Base-by-base conservation (phyloP, 805 yeast genomes). In the Jamesozyma spencerorum region DNA sequence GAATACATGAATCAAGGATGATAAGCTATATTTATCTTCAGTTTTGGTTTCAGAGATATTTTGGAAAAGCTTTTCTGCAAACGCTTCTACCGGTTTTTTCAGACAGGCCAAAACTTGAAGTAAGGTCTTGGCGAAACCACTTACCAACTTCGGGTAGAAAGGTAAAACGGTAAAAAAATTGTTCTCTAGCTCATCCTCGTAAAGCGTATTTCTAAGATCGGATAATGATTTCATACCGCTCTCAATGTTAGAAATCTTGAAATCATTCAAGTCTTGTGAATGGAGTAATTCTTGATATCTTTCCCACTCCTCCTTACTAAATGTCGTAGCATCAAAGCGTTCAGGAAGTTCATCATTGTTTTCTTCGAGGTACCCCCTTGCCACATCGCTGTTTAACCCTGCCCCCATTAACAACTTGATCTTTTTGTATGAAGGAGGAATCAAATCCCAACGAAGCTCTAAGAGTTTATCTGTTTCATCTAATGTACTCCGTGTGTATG, bases 101-200 rank as follows among this genome's bases (percentile, higher is more conserved):
- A 53, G 13, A 58, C 60, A 39, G 44, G 53, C 30, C 62, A 54
- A 49, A 57, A 70, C 26, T 63, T 65, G 36, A 53, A 53, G 13
- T 50, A 71, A 49, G 27, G 72, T 62, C 20, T 66, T 68, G 0
- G 75, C 60, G 32, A 74, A 60, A 2, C 57, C 53, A 15, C 53
- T 51, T 0, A 63, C 57, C 4, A 64, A 44, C 32, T 55, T 62
- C 3, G 78, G 76, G 43, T 62, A 70, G 3, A 62, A 38, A 27
- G 74, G 75, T 2, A 69, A 59, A 6, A 73, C 55, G 18, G 62
- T 53, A 15, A 74, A 62, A 55, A 72, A 62, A 30, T 65, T 64
- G 31, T 68, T 70, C 29, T 70, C 53, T 28, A 73, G 53, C 8
- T 47, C 54, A 14, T 55, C 53, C 5, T 46, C 39, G 28, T 61